Base-by-base conservation (phyloP, 139 green algal species). In the Edaphochlamys debaryana region DNA sequence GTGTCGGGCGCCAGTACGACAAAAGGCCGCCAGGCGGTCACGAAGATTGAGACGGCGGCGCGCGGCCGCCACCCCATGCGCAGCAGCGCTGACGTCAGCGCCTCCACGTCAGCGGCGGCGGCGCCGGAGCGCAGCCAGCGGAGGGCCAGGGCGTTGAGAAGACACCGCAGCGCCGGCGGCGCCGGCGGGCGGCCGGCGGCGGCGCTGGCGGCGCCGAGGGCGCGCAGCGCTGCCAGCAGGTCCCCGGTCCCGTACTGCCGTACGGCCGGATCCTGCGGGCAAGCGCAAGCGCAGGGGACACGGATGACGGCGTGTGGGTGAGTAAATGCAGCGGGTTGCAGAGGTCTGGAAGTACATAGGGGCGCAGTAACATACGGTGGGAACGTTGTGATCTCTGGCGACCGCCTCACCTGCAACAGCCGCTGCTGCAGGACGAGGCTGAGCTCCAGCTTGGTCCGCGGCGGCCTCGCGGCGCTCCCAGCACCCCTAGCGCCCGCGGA, bases 281-380 rank as follows among this genome's bases (percentile, higher is more conserved):
- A 30, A 58, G 68, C 41, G 72, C 42, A 6, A 30, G n/a, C 32
- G 30, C 41, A 41, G 71, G 75, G 42, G 71, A 41, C 20, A 0
- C 6, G n/a, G 72, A 62, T 41, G 71, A 62, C 30, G 72, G 75
- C 62, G 71, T 41, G 41, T 72, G 75, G 62, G 41, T 82, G 74
- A 4, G 34, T 0, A 23, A 34, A 25, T 4, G 54, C 56, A 25
- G 34, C 37, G 7, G 72, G 27, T 69, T 22, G 50, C 9, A 3
- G 50, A 25, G 50, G 20, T 54, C 48, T 11, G 15, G 11, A 15
- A 23, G 48, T 54, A 29, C 20, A 19, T 58, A 58, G 20, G 23
- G 50, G 2, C 50, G 25, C 7, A 29, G 48, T 15, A 9, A 54
- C 48, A 23, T 23, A 23, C 48, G 34, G 32, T 34, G 50, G n/a